Percentiles rank a stretch among this genome's conserved stretches.
Evolutionary conservation across 2,329 filamentous ascomycete genomes (phyloP).

Genomic region (Amylocarpus encephaloides): DNA sequence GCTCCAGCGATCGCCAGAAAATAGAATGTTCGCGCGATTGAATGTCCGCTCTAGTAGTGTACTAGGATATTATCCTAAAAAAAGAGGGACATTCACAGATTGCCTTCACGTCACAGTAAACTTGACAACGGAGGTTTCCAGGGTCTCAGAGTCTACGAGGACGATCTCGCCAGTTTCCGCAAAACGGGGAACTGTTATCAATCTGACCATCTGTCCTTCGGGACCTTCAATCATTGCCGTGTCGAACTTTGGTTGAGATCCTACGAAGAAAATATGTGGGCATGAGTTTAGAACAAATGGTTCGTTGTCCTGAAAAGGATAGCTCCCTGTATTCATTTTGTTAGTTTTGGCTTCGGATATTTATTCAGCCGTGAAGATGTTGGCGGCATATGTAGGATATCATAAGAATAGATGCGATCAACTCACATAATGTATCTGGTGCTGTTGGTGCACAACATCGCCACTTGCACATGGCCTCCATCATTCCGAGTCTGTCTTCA

Average conservation of each 20-base stretch:
- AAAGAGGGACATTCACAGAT: too few species aligned
- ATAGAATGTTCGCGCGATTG: too few species aligned
- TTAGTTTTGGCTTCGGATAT: not conserved
- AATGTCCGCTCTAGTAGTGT: too few species aligned
- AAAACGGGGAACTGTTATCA: conserved; percentile 83
- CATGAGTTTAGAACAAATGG: conserved; percentile 80
- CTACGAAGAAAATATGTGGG: conserved; percentile 87
- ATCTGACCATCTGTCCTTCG: conserved; percentile 62
- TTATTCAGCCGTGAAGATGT: not conserved
- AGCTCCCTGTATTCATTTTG: conserved; percentile 59
- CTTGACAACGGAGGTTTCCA: conserved; percentile 45
- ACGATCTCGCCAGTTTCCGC: conserved; percentile 71
- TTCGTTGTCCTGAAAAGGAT: conserved; percentile 91
- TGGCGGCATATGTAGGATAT: not conserved
- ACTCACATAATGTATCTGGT: conserved; percentile 87
- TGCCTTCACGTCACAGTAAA: conserved; percentile 20
- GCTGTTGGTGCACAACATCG: conserved; percentile 86
- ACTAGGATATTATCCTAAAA: too few species aligned
- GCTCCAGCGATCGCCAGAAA: too few species aligned
- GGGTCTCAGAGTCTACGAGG: conserved; percentile 75
- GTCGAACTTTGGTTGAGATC: conserved; percentile 74
- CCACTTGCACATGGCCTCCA: conserved; percentile 94
- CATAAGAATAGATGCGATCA: not conserved
- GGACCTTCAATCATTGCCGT: conserved; percentile 62
- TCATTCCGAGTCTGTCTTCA: conserved; percentile 73